Percentiles rank a stretch among this genome's conserved stretches.
These are phyloP conservation scores for Lactuca sativa DNA, from an alignment of 129 eudicot genomes.

Conservation along the genomic window DNA sequence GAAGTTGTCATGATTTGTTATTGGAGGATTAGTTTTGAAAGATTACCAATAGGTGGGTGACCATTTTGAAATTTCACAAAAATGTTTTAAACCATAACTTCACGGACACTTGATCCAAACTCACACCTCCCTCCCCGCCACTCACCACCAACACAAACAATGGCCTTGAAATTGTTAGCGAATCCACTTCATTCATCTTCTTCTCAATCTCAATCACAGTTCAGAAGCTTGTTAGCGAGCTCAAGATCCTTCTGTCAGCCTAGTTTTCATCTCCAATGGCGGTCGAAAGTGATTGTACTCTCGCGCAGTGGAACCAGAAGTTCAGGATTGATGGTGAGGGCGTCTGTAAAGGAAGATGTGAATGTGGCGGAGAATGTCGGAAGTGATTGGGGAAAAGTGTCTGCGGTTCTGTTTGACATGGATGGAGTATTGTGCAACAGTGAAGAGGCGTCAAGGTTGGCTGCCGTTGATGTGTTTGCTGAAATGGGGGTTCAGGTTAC, in stretches of 20 bases:
- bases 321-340: slow-evolving; percentile 31
- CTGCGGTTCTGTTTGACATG: slow-evolving; percentile 98
- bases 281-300: slow-evolving; percentile 11
- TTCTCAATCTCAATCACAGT: slow-evolving; percentile 31
- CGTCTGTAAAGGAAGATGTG: slow-evolving; percentile 47
- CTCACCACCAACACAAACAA: slow-evolving; percentile 41
- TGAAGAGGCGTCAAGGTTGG: slow-evolving; percentile 75
- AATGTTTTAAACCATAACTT: slow-evolving; percentile 27
- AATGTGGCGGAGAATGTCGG: slow-evolving; percentile 29
- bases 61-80: background rate
- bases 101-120: slow-evolving; percentile 25
- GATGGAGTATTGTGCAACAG: slow-evolving; percentile 98
- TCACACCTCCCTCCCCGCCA: slow-evolving; percentile 52
- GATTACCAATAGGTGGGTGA: background rate
- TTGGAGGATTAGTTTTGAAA: slow-evolving; percentile 9
- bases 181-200: slow-evolving; percentile 41
- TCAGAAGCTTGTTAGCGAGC: slow-evolving; percentile 34
- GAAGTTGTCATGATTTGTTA: background rate
- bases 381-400: slow-evolving; percentile 76
- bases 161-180: slow-evolving; percentile 46
- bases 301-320: slow-evolving; percentile 27
- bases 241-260: slow-evolving; percentile 29
- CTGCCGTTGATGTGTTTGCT: slow-evolving; percentile 85
- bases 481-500: slow-evolving; percentile 91
- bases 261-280: slow-evolving; percentile 31